Conservation (phyloP, 495 filamentous ascomycete species). For the Wilcoxina mikolae region DNA sequence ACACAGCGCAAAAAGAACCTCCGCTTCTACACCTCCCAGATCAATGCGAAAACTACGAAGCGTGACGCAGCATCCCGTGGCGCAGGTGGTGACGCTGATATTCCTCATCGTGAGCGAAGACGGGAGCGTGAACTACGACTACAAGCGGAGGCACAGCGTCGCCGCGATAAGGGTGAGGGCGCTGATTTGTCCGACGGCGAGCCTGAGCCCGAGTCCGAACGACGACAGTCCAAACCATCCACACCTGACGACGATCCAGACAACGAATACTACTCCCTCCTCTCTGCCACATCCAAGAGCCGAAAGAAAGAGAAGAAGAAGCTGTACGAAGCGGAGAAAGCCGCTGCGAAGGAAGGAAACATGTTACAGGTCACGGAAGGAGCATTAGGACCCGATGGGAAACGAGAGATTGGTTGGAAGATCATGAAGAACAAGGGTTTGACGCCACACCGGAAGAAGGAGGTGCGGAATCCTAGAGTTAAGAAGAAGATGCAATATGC, state of each 20-base stretch:
- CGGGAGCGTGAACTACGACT: constrained; percentile 70
- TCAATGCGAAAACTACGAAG: constrained; percentile 79
- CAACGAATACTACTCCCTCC: constrained; percentile 74
- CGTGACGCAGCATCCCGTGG: constrained; percentile 67
- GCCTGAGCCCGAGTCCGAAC: constrained; percentile 33
- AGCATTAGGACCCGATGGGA: constrained; percentile 39
- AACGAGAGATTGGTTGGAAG: constrained; percentile 74
- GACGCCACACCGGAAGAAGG: constrained; percentile 76
- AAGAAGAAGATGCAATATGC: constrained; percentile 95
- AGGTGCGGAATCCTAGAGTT: constrained; percentile 81
- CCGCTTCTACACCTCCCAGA: constrained; percentile 92
- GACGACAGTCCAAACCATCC: constrained; percentile 27
- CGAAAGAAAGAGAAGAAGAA: constrained; percentile 65
- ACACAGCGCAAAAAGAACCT: constrained; percentile 70
- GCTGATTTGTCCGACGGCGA: constrained; percentile 53
- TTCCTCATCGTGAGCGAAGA: constrained; percentile 77
- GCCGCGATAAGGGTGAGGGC: constrained; percentile 50
- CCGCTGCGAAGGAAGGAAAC: constrained; percentile 25
- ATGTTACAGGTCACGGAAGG: constrained; percentile 36
- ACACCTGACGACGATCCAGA: constrained; percentile 44
- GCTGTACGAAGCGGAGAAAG: constrained; percentile 31
- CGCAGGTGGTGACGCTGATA: constrained; percentile 79
- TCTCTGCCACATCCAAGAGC: constrained; percentile 50
- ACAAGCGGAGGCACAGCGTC: constrained; percentile 70
- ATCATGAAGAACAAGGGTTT: constrained; percentile 97